Percentiles rank a stretch among this genome's conserved stretches.
Conservation (phyloP, 352 stramenopile genomes). For the Pythium oligandrum region DNA sequence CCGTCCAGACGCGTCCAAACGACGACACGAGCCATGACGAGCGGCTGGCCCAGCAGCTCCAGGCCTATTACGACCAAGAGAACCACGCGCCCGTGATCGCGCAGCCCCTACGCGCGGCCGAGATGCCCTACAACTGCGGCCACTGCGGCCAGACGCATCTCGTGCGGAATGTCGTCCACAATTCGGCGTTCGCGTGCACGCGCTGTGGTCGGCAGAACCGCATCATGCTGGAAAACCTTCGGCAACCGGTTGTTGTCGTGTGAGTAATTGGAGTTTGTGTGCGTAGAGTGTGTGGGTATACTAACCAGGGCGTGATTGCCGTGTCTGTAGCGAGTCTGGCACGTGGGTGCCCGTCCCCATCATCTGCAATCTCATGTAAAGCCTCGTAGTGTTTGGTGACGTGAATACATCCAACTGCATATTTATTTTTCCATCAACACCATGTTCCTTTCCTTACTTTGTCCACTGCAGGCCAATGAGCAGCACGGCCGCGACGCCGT, state of each 20-base stretch:
- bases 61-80: conserved; percentile 43
- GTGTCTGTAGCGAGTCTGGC: conserved; percentile 15
- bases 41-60: conserved; percentile 46
- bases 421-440: not conserved
- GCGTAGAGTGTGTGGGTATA: too few relatives aligned
- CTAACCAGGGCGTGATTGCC: too few relatives aligned
- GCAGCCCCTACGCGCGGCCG: conserved; percentile 20
- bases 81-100: conserved; percentile 25
- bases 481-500: conserved; percentile 38
- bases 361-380: conserved; percentile 60
- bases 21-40: conserved; percentile 39
- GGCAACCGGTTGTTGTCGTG: conserved; percentile 31
- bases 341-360: conserved; percentile 60
- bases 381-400: too few relatives aligned
- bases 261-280: conserved; percentile 12
- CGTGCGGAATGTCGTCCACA: conserved; percentile 52
- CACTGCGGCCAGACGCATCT: conserved; percentile 53
- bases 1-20: not conserved
- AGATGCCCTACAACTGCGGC: conserved; percentile 56
- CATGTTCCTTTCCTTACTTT: conserved; percentile 22
- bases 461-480: conserved; percentile 39
- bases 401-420: not conserved
- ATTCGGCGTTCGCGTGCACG: conserved; percentile 54
- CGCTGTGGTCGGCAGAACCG: conserved; percentile 54
- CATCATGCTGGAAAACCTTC: conserved; percentile 41